These are phyloP conservation scores for Cutaneotrichosporon sp. DNA, from an alignment of 1,284 basidiomycete species.

Conservation along the genomic window DNA sequence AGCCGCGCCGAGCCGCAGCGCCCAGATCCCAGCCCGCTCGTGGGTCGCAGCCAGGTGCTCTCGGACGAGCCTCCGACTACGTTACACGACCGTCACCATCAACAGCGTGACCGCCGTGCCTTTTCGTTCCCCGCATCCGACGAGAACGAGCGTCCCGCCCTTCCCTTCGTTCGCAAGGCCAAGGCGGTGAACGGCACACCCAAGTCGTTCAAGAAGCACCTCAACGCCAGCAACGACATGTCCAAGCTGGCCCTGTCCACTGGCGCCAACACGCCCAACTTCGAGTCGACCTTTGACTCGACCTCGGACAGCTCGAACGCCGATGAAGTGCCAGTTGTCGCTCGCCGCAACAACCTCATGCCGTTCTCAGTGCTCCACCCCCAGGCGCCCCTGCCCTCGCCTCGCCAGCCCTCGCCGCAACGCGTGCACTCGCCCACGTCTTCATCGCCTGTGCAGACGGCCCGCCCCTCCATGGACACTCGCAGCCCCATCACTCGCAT, in stretches of 20 bases:
- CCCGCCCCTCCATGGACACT: conserved; percentile 15
- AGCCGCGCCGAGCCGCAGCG: background rate
- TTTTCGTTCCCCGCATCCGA: conserved; percentile 47
- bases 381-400: conserved; percentile 11
- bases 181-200: conserved; percentile 23
- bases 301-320: conserved; percentile 43
- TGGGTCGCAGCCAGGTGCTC: background rate
- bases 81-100: background rate
- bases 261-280: conserved; percentile 38
- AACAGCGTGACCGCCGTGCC: conserved; percentile 40
- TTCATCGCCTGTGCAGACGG: conserved; percentile 21
- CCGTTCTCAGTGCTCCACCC: conserved; percentile 7
- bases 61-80: background rate
- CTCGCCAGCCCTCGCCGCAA: background rate
- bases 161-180: conserved; percentile 38
- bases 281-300: conserved; percentile 45
- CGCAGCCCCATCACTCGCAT: conserved; percentile 37
- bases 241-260: conserved; percentile 35
- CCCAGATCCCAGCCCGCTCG: background rate
- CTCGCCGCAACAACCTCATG: conserved; percentile 5
- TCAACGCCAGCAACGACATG: conserved; percentile 12
- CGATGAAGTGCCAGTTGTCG: background rate
- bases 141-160: conserved; percentile 7
- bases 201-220: conserved; percentile 15
- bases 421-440: conserved; percentile 13